These are phyloP conservation scores for Taphrina wiesneri DNA, from an alignment of 1,139 yeast genomes.

Conservation along the genomic window DNA sequence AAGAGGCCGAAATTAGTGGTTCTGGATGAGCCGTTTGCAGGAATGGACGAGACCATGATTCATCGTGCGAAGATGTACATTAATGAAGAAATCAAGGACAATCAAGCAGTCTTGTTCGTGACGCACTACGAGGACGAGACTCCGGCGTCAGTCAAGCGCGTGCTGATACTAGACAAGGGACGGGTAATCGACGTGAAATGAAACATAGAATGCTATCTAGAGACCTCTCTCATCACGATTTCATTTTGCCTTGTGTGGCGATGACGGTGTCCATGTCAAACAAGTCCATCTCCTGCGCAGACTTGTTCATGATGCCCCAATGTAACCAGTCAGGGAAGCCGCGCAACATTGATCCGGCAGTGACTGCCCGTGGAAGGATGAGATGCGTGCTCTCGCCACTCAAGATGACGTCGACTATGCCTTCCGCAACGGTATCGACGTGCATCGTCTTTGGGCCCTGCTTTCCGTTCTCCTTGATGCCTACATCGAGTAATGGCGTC, in stretches of 20 bases:
- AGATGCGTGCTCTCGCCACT: slow-evolving; percentile 21
- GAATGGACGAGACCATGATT: slow-evolving; percentile 73
- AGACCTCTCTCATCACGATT: neutral
- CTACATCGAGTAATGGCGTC: slow-evolving; percentile 28
- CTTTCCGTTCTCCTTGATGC: slow-evolving; percentile 21
- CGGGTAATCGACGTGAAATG: slow-evolving; percentile 3
- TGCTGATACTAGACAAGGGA: slow-evolving; percentile 38
- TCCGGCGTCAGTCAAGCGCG: slow-evolving; percentile 51
- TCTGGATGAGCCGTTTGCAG: slow-evolving; percentile 90
- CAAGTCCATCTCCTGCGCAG: slow-evolving; percentile 16
- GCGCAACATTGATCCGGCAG: slow-evolving; percentile 9
- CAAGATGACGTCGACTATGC: slow-evolving; percentile 17
- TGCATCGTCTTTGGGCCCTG: slow-evolving; percentile 31
- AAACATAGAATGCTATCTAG: neutral
- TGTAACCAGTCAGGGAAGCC: slow-evolving; percentile 31
- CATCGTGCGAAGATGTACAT: slow-evolving; percentile 66
- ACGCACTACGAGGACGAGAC: slow-evolving; percentile 73
- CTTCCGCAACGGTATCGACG: slow-evolving; percentile 33
- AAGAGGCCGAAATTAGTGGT: slow-evolving; percentile 76
- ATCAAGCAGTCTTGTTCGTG: slow-evolving; percentile 52
- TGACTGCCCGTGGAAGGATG: slow-evolving; percentile 29
- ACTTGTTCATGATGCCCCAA: slow-evolving; percentile 4
- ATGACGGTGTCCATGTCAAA: slow-evolving; percentile 17
- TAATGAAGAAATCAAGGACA: slow-evolving; percentile 56
- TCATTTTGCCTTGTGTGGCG: neutral